Evolutionary conservation across 371 early-diverging fungal genomes (phyloP).

Genomic region (Mortierella sp.): DNA sequence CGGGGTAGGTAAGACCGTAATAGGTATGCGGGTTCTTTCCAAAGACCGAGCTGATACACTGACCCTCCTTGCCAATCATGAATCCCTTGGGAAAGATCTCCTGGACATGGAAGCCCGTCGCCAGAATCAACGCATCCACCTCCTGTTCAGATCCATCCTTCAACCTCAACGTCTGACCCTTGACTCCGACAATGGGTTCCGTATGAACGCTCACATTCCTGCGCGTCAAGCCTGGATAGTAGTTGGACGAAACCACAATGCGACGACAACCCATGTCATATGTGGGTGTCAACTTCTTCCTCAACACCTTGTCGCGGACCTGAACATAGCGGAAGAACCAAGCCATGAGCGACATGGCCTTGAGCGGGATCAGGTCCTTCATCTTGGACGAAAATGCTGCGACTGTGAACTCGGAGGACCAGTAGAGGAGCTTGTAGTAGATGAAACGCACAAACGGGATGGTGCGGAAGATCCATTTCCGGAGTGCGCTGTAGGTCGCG

Average conservation of each 20-base stretch:
- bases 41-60: slow-evolving; percentile 14
- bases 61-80: slow-evolving; percentile 38
- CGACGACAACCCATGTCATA: slow-evolving; percentile 70
- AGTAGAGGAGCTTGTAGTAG: slow-evolving; percentile 27
- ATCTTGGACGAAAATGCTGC: slow-evolving; percentile 22
- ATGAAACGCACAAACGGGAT: slow-evolving; percentile 52
- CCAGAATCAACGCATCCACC: slow-evolving; percentile 67
- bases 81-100: slow-evolving; percentile 19
- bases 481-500: slow-evolving; percentile 23
- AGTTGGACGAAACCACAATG: slow-evolving; percentile 62
- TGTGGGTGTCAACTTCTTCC: slow-evolving; percentile 58
- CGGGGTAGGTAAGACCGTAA: slow-evolving; percentile 28
- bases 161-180: slow-evolving; percentile 59
- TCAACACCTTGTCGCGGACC: slow-evolving; percentile 46
- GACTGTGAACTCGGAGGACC: slow-evolving; percentile 19
- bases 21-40: slow-evolving; percentile 34
- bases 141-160: slow-evolving; percentile 56
- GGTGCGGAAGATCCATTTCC: slow-evolving; percentile 51
- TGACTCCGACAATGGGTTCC: slow-evolving; percentile 56
- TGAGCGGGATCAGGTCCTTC: slow-evolving; percentile 4
- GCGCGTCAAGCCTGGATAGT: slow-evolving; percentile 59
- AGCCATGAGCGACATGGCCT: not conserved
- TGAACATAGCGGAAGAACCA: slow-evolving; percentile 34
- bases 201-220: slow-evolving; percentile 61
- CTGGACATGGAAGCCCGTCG: slow-evolving; percentile 71